Conservation (phyloP, 164 flowering plant genomes). For the Macadamia tetraphylla region DNA sequence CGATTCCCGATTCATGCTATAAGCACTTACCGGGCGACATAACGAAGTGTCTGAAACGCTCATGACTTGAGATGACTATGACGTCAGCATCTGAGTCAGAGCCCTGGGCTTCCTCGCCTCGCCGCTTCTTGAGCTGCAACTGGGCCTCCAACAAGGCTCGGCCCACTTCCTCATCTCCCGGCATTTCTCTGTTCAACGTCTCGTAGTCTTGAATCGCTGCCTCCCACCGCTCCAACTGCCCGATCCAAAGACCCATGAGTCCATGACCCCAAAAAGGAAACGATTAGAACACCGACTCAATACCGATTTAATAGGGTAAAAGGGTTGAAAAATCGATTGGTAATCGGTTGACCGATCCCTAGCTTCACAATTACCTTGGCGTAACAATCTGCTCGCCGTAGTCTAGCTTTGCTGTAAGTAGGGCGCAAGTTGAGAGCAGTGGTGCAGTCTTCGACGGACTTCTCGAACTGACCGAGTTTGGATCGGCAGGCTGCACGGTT, state of each 20-base stretch:
- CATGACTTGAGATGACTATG: slow-evolving; percentile 36
- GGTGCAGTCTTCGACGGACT: slow-evolving; percentile 73
- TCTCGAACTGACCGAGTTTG: slow-evolving; percentile 70
- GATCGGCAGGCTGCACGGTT: slow-evolving; percentile 77
- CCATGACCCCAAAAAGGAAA: not conserved
- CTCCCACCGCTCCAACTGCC: slow-evolving; percentile 75
- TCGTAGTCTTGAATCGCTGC: slow-evolving; percentile 76
- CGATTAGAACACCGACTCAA: too few relatives aligned
- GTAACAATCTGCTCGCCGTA: slow-evolving; percentile 67
- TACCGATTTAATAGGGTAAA: too few relatives aligned
- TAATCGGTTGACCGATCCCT: too few relatives aligned
- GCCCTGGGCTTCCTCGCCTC: slow-evolving; percentile 36
- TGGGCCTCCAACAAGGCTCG: slow-evolving; percentile 53
- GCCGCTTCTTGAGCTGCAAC: slow-evolving; percentile 44
- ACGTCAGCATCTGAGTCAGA: slow-evolving; percentile 43
- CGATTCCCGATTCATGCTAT: too few relatives aligned
- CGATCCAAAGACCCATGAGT: too few relatives aligned
- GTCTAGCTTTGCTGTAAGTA: slow-evolving; percentile 69
- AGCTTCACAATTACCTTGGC: slow-evolving; percentile 43
- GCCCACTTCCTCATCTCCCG: slow-evolving; percentile 58
- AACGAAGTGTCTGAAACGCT: slow-evolving; percentile 46
- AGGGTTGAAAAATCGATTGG: too few relatives aligned
- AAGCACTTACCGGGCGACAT: slow-evolving; percentile 45
- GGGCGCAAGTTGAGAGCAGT: slow-evolving; percentile 56
- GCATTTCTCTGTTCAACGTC: slow-evolving; percentile 51